Conservation (phyloP, 306 rosid species). For the Pueraria montana region DNA sequence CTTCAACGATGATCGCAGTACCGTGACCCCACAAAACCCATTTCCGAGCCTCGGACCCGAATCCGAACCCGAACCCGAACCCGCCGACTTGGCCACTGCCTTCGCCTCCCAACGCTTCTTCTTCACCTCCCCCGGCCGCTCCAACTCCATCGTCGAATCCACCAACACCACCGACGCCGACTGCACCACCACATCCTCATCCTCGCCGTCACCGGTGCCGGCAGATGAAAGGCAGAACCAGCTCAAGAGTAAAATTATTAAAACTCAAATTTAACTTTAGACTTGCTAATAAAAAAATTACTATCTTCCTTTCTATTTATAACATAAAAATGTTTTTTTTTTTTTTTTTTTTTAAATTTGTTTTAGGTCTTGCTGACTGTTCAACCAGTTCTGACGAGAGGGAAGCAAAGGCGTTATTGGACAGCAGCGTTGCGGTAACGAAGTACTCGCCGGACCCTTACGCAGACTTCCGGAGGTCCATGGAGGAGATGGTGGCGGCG, state of each 20-base stretch:
- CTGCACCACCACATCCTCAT: slow-evolving; percentile 35
- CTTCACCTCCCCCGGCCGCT: slow-evolving; percentile 92
- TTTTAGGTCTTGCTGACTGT: too few relatives aligned
- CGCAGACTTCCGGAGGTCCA: slow-evolving; percentile 87
- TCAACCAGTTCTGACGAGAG: too few relatives aligned
- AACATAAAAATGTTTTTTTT: too few relatives aligned
- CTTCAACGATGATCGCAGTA: slow-evolving; percentile 55
- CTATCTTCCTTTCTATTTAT: too few relatives aligned
- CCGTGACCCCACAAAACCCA: neutral
- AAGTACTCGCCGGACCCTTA: slow-evolving; percentile 89
- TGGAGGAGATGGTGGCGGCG: slow-evolving; percentile 99
- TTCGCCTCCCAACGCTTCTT: slow-evolving; percentile 94
- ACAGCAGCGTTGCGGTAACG: slow-evolving; percentile 72
- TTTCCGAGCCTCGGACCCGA: neutral
- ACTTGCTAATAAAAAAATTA: too few relatives aligned
- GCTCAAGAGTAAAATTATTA: too few relatives aligned
- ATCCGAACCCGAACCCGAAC: slow-evolving; percentile 41
- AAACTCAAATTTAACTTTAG: too few relatives aligned
- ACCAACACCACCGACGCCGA: slow-evolving; percentile 40
- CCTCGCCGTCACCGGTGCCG: neutral
- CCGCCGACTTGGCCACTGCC: slow-evolving; percentile 69
- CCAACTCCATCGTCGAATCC: slow-evolving; percentile 88
- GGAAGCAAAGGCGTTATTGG: neutral
- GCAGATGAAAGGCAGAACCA: too few relatives aligned
- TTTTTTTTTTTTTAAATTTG: too few relatives aligned